These are phyloP conservation scores for Stephanodiscus triporus DNA, from an alignment of 108 stramenopile genomes.

Conservation along the genomic window DNA sequence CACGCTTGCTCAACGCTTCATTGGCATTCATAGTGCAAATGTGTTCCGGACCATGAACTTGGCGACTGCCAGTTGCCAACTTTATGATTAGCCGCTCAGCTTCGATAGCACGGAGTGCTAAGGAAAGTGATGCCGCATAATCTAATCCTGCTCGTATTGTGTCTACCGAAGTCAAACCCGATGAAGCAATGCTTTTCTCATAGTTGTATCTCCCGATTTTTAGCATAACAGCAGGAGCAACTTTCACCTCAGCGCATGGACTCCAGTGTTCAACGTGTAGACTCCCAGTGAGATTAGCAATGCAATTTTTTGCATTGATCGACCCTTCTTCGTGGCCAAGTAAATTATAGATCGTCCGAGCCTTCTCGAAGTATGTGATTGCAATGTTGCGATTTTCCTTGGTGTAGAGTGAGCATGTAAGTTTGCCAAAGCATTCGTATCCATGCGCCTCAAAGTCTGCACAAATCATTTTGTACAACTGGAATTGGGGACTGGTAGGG, in stretches of 20 bases:
- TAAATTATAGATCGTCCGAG: not conserved
- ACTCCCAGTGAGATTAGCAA: too few relatives aligned
- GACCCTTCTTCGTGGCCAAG: not conserved
- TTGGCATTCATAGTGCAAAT: not conserved
- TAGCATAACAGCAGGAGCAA: not conserved
- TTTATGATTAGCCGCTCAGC: slow-evolving; percentile 1
- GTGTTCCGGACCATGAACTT: not conserved
- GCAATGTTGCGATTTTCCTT: not conserved
- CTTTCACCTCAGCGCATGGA: too few relatives aligned
- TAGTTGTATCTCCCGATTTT: not conserved
- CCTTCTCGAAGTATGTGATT: slow-evolving; percentile 8
- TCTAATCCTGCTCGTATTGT: not conserved
- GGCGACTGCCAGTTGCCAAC: not conserved
- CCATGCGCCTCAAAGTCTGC: not conserved
- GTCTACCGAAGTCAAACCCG: too few relatives aligned
- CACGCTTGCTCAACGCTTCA: not conserved
- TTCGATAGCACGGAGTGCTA: slow-evolving; percentile 5
- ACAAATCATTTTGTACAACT: not conserved
- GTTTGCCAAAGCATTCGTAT: not conserved
- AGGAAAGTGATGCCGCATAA: not conserved
- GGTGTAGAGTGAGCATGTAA: not conserved
- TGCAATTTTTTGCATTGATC: not conserved
- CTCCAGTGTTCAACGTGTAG: too few relatives aligned
- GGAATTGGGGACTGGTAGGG: not conserved
- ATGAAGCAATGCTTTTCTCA: not conserved